Conservation (phyloP, 1,139 yeast species). For the Scheffersomyces quercinus region DNA sequence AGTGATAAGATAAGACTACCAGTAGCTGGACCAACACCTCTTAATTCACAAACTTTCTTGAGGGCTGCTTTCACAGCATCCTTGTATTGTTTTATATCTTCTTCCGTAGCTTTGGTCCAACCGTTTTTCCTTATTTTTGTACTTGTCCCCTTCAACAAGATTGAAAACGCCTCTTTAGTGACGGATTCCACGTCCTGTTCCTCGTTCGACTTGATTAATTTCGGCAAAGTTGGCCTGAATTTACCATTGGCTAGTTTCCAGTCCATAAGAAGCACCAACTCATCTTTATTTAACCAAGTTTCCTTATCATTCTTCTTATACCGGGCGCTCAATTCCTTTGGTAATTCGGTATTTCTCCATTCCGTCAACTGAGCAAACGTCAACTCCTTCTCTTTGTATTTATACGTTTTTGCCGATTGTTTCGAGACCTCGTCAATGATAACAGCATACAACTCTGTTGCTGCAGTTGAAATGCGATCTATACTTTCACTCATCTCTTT, state of each 20-base stretch:
- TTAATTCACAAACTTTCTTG: conserved; percentile 32
- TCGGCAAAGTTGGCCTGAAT: conserved; percentile 46
- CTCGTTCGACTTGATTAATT: conserved; percentile 39
- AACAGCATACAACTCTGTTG: conserved; percentile 11
- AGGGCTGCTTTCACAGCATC: conserved; percentile 23
- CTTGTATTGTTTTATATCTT: conserved; percentile 15
- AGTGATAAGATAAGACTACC: conserved; percentile 45
- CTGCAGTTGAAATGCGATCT: conserved; percentile 3
- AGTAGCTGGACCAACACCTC: conserved; percentile 56
- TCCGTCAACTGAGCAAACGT: conserved; percentile 34
- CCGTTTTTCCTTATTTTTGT: neutral
- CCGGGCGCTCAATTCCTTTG: conserved; percentile 21
- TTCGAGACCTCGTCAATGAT: conserved; percentile 18
- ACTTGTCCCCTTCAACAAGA: conserved; percentile 13
- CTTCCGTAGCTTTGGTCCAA: conserved; percentile 9
- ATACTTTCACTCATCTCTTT: no score
- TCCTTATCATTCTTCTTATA: conserved; percentile 11
- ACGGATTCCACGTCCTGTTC: conserved; percentile 24
- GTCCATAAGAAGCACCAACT: conserved; percentile 43
- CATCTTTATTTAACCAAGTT: conserved; percentile 36
- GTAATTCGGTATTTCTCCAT: conserved; percentile 35
- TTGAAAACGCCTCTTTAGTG: conserved; percentile 31
- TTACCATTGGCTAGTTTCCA: conserved; percentile 54
- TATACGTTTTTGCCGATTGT: conserved; percentile 15
- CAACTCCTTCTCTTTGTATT: conserved; percentile 17